These are phyloP conservation scores for Musa itinerans DNA, from an alignment of 176 grass and related monocot species.

Conservation along the genomic window DNA sequence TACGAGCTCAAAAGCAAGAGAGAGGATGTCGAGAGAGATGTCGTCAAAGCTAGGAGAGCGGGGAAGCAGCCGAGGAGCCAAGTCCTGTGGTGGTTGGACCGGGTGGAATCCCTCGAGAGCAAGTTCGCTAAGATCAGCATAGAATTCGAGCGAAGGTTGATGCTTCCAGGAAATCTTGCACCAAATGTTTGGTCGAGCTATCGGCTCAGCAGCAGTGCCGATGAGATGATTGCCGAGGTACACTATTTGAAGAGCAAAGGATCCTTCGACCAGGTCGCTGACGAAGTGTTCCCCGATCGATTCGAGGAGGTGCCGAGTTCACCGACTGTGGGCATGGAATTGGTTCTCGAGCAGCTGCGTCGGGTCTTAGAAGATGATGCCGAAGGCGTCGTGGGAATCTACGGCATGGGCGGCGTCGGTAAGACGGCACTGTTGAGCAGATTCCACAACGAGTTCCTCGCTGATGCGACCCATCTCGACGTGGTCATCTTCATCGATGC, in stretches of 20 bases:
- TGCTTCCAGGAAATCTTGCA: neutral
- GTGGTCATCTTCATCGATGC: slow-evolving; percentile 13
- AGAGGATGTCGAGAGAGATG: slow-evolving; percentile 10
- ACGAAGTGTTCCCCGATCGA: neutral
- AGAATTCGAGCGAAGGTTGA: slow-evolving; percentile 1
- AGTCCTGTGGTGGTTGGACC: slow-evolving; percentile 7
- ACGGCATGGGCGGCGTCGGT: slow-evolving; percentile 26
- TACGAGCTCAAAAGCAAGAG: slow-evolving; percentile 11
- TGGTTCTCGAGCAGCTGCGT: slow-evolving; percentile 8
- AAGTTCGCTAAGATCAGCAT: neutral
- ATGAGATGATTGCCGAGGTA: slow-evolving; percentile 6
- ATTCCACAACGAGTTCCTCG: slow-evolving; percentile 30
- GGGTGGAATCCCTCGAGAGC: neutral
- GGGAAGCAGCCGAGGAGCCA: slow-evolving; percentile 8
- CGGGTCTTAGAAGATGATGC: neutral
- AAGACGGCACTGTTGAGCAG: slow-evolving; percentile 25
- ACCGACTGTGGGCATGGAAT: slow-evolving; percentile 8
- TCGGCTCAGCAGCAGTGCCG: neutral
- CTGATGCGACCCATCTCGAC: neutral
- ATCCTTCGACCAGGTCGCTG: neutral
- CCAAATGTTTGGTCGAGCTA: neutral
- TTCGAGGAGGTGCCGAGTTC: slow-evolving; percentile 4
- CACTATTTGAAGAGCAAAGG: slow-evolving; percentile 4
- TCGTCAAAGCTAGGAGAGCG: neutral
- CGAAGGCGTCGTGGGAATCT: slow-evolving; percentile 13